Conservation (phyloP, 192 early-diverging fungal genomes). For the Rhizoclosmatium sp. region DNA sequence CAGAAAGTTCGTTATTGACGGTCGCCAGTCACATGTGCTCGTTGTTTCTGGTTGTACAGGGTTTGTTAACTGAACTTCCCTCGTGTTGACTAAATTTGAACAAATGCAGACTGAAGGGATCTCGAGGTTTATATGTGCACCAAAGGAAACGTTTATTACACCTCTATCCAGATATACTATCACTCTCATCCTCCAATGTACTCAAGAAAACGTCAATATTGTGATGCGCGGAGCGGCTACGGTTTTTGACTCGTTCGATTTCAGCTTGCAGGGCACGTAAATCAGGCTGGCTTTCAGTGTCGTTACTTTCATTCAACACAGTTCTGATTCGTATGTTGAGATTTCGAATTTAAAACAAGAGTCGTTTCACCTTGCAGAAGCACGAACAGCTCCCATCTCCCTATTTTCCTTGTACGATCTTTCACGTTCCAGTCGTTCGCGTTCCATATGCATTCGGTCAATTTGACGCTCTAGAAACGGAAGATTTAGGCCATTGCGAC, state of each 20-base stretch:
- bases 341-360: not conserved
- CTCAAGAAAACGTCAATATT: constrained; percentile 14
- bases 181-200: constrained; percentile 22
- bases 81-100: too few relatives aligned
- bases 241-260: constrained; percentile 56
- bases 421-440: constrained; percentile 45
- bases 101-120: too few relatives aligned
- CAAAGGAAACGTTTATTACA: not conserved
- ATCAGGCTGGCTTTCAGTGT: constrained; percentile 24
- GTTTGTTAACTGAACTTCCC: too few relatives aligned
- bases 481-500: not conserved
- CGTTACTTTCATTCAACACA: not conserved
- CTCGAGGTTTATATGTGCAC: too few relatives aligned
- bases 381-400: not conserved
- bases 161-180: not conserved
- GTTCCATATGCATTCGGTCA: constrained; percentile 50
- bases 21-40: too few relatives aligned
- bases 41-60: too few relatives aligned
- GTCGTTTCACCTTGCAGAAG: constrained; percentile 4
- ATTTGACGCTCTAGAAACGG: constrained; percentile 46
- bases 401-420: constrained; percentile 22
- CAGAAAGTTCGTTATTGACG: too few relatives aligned
- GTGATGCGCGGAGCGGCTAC: constrained; percentile 22
- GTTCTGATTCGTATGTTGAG: not conserved
- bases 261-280: constrained; percentile 45